phyloP scores from a whole-genome alignment of 2,329 filamentous ascomycete species.

The Pseudocercospora vitis region DNA sequence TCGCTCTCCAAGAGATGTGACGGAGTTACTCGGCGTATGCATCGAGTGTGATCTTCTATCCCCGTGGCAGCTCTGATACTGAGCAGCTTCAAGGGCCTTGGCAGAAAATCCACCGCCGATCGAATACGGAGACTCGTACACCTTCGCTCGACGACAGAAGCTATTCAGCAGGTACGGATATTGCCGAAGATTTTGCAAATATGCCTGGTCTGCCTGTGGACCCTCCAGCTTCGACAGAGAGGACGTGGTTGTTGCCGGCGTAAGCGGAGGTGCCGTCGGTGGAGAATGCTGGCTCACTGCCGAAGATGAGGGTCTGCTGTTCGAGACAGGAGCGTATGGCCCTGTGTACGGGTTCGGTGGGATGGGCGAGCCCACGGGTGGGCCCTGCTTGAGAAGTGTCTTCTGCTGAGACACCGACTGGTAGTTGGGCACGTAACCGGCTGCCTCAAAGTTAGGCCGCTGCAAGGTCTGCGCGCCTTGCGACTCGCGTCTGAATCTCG shows the following conservation, averaged over 20 bases:
- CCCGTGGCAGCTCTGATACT: conserved; percentile 16
- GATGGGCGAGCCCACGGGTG: conserved; percentile 17
- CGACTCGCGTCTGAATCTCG: conserved; percentile 36
- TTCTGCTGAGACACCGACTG: conserved; percentile 31
- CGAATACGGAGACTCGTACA: conserved; percentile 51
- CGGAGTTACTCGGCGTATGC: conserved; percentile 33
- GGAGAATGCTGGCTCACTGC: conserved; percentile 38
- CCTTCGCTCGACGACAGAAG: conserved; percentile 46
- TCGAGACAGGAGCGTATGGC: conserved; percentile 21
- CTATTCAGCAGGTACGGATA: conserved; percentile 50
- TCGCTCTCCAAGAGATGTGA: conserved; percentile 22
- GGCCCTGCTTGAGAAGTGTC: conserved; percentile 27
- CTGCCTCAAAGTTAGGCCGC: conserved; percentile 30
- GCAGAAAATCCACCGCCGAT: conserved; percentile 44
- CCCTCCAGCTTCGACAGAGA: conserved; percentile 25
- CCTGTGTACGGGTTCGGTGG: conserved; percentile 26
- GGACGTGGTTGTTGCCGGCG: conserved; percentile 38
- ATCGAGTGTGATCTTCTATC: conserved; percentile 15
- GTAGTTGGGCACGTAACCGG: conserved; percentile 30
- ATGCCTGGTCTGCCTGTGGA: conserved; percentile 38
- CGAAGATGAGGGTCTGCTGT: conserved; percentile 28
- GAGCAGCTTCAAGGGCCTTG: conserved; percentile 23
- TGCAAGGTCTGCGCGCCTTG: conserved; percentile 34
- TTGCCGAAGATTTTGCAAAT: conserved; percentile 45
- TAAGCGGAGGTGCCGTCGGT: conserved; percentile 29